phyloP scores from a whole-genome alignment of 2,329 filamentous ascomycete species.

The Cadophora sp. region DNA sequence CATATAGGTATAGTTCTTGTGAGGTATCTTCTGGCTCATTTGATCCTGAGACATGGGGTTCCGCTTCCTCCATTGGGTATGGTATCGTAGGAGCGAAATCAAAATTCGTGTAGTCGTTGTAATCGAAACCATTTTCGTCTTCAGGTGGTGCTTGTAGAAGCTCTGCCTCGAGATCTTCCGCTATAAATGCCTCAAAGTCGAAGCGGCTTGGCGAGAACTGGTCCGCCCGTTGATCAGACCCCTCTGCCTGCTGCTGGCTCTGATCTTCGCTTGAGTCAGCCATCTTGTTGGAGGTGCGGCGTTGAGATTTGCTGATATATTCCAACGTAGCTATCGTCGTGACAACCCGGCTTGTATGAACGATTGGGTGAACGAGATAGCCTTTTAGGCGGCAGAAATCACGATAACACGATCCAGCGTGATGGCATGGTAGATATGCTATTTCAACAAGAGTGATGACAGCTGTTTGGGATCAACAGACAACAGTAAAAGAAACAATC shows the following conservation, averaged over 20 bases:
- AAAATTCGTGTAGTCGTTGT: not conserved
- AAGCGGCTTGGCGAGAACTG: not conserved
- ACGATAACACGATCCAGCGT: not conserved
- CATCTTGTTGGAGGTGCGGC: not conserved
- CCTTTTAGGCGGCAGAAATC: not conserved
- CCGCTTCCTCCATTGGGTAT: not conserved
- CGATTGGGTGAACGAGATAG: not conserved
- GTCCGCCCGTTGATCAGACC: not conserved
- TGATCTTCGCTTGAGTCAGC: not conserved
- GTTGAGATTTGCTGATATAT: not conserved
- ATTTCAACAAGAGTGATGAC: not conserved
- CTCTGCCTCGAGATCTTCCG: not conserved
- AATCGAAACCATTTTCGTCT: not conserved
- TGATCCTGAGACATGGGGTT: too few relatives aligned
- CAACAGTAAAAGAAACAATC: not conserved
- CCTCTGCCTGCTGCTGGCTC: not conserved
- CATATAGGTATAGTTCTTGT: not conserved
- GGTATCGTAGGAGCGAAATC: not conserved
- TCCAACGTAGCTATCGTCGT: not conserved
- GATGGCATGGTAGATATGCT: not conserved
- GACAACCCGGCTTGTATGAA: not conserved
- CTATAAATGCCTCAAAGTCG: conserved; percentile 8
- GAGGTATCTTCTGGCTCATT: not conserved
- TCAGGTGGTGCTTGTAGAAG: not conserved
- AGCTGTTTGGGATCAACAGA: not conserved